Conservation (phyloP, 2,329 filamentous ascomycete species). For the Calonectria pseudoturangicola region DNA sequence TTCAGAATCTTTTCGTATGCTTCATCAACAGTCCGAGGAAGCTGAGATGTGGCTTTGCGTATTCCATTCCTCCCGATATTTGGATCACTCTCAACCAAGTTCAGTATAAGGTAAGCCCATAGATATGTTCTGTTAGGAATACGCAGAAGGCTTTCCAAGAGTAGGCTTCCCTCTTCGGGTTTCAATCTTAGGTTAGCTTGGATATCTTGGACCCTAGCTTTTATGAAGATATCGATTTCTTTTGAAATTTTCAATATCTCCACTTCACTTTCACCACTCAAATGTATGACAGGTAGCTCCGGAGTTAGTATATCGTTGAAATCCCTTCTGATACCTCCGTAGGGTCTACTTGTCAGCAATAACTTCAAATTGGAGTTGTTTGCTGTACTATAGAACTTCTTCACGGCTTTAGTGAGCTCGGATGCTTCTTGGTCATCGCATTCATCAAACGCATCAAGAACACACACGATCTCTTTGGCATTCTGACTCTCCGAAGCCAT, state of each 20-base stretch:
- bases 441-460: constrained; percentile 66
- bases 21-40: constrained; percentile 50
- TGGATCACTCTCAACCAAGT: constrained; percentile 41
- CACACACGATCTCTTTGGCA: constrained; percentile 56
- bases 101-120: constrained; percentile 52
- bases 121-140: constrained; percentile 52
- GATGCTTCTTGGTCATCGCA: constrained; percentile 52
- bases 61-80: constrained; percentile 36
- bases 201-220: constrained; percentile 35
- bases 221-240: constrained; percentile 51
- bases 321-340: constrained; percentile 50
- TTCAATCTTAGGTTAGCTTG: constrained; percentile 23
- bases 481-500: constrained; percentile 33
- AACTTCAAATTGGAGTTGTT: constrained; percentile 58
- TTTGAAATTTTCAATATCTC: constrained; percentile 46
- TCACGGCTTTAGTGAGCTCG: constrained; percentile 52
- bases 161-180: constrained; percentile 34
- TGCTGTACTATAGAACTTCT: constrained; percentile 47
- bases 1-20: constrained; percentile 54
- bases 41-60: constrained; percentile 24
- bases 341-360: constrained; percentile 58
- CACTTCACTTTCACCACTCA: constrained; percentile 43
- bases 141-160: constrained; percentile 36
- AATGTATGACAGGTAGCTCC: constrained; percentile 43
- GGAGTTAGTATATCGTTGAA: constrained; percentile 37